Percentiles rank a stretch among this genome's conserved stretches.
These are phyloP conservation scores for Phaffomyces antillensis DNA, from an alignment of 805 yeast species.

Conservation along the genomic window DNA sequence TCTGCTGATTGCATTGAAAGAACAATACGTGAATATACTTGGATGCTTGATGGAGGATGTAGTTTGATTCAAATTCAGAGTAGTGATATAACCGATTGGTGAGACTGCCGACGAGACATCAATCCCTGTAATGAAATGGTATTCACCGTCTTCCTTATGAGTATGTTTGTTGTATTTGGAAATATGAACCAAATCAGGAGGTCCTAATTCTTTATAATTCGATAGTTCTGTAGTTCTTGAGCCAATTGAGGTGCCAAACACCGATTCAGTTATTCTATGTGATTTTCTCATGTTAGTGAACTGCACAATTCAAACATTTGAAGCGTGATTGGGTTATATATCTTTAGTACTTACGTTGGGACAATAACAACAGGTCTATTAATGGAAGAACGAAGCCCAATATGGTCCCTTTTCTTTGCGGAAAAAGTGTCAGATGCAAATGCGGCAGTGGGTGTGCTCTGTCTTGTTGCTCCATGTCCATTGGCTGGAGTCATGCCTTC, in stretches of 20 bases:
- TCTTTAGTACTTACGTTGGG: conserved; percentile 13
- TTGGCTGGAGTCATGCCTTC: too few relatives aligned
- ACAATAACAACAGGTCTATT: conserved; percentile 15
- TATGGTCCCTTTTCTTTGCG: conserved; percentile 14
- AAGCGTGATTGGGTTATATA: background rate
- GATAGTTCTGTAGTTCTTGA: conserved; percentile 39
- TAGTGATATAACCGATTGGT: conserved; percentile 41
- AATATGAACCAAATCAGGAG: conserved; percentile 62
- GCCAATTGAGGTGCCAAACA: conserved; percentile 44
- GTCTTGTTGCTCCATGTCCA: background rate
- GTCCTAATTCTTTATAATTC: conserved; percentile 50
- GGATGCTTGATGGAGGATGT: conserved; percentile 19
- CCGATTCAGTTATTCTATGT: conserved; percentile 38
- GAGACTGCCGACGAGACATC: conserved; percentile 38
- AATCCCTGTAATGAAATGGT: conserved; percentile 41
- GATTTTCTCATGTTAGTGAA: conserved; percentile 9
- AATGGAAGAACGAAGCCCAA: conserved; percentile 4
- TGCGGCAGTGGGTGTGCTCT: background rate
- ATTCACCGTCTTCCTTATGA: conserved; percentile 42
- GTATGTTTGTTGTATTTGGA: conserved; percentile 24
- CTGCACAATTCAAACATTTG: background rate
- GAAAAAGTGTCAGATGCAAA: conserved; percentile 7
- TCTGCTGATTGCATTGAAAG: conserved; percentile 61
- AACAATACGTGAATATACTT: conserved; percentile 44
- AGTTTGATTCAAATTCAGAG: conserved; percentile 24